Base-by-base conservation (phyloP, 1,139 yeast species). In the Candida sojae region DNA sequence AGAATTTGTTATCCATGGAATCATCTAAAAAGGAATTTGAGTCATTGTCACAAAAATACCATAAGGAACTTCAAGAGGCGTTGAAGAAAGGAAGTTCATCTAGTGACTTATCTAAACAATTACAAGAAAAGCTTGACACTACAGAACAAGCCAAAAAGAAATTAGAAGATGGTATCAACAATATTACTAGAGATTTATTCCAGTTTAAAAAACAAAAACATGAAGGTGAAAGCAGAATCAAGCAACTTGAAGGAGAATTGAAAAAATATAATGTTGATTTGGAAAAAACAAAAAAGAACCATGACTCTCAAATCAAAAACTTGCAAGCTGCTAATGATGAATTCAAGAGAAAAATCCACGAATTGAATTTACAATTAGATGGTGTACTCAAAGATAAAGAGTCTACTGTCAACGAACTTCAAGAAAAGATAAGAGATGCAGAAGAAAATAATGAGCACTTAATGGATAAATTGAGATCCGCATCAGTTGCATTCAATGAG, bases 111-210 rank as follows among this genome's bases (percentile, higher is more conserved):
- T 46, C 63, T 6, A 67, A 62, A 43, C 53, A 53, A 2, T 53
- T 73, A 29, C 69, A 68, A 47, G 48, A 48, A 7, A 70, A 68
- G 47, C 58, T 73, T 23, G 62, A 61, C 3, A 50, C 58, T 1
- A 56, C 67, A 1, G 75, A 73, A 49, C 63, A 56, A 32, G 82
- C 80, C 8, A 88, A 86, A 57, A 75, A 77, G 28, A 86, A 82
- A 53, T 88, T 93, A 1, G 97, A 92, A 58, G 85, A 83, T 52
- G 97, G 96, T 5, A 86, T 92, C 48, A 92, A 90, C 62, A 90
- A 90, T 57, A 89, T 92, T 96, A 87, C 86, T 50, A 75, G 93
- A 41, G 97, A 91, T 54, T 70, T 92, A 35, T 81, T 90, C 62
- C 80, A 79, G 39, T 68, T 90, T 39, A 78, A 83, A 0, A 82